Evolutionary conservation across 768 basidiomycete species (phyloP).

Genomic region (Tubosaeta brunneosetosa): DNA sequence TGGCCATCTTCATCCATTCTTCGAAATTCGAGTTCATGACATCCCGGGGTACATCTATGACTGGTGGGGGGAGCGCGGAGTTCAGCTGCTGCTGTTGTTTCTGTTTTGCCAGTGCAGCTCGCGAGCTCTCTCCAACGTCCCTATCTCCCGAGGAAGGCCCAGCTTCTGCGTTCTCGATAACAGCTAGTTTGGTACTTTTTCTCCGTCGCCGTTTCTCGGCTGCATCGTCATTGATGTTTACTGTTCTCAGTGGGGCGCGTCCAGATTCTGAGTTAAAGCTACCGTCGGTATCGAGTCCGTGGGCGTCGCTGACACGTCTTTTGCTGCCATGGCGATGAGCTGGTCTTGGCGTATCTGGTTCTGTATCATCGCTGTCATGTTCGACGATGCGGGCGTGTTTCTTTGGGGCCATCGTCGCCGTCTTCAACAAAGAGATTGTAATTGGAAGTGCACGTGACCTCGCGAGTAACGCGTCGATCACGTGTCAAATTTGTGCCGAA

Average conservation of each 20-base stretch:
- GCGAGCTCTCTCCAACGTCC: conserved; percentile 36
- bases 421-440: conserved; percentile 27
- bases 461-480: conserved; percentile 28
- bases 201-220: conserved; percentile 81
- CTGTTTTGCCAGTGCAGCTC: conserved; percentile 46
- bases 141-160: conserved; percentile 50
- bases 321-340: conserved; percentile 28
- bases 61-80: conserved; percentile 53
- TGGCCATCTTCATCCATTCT: conserved; percentile 99
- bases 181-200: conserved; percentile 66
- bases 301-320: conserved; percentile 46
- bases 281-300: conserved; percentile 33
- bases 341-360: conserved; percentile 29
- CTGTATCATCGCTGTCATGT: conserved; percentile 30
- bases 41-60: conserved; percentile 63
- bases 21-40: conserved; percentile 94
- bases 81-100: conserved; percentile 57
- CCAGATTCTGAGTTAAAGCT: conserved; percentile 34
- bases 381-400: conserved; percentile 22
- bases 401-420: conserved; percentile 21
- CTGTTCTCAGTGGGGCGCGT: conserved; percentile 38
- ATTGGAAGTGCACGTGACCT: conserved; percentile 25
- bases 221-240: conserved; percentile 72
- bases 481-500: conserved; percentile 4
- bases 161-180: conserved; percentile 51